Base-by-base conservation (phyloP, 2,329 filamentous ascomycete genomes). In the Epichloe sibirici region DNA sequence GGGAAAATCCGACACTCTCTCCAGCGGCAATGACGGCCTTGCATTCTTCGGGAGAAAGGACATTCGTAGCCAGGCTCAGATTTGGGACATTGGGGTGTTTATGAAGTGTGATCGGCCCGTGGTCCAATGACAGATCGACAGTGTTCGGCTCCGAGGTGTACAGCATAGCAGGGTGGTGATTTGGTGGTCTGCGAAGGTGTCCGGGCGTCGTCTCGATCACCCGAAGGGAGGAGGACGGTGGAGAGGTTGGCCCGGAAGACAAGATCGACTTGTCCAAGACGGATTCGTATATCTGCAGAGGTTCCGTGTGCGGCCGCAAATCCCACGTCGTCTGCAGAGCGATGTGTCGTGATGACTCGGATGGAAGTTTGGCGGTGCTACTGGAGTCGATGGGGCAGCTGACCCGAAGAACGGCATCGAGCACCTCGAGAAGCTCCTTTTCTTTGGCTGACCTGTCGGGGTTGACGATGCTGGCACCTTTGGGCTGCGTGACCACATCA, bases 11-110 rank as follows among this genome's bases (percentile, higher is more conserved):
- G 45, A 85, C 75, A 0, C 73, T 72, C 62, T 88, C 84, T 5
- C 78, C 83, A 0, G 83, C 80, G 0, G 81, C 78, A 21, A 88
- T 80, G 51, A 88, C 85, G 12, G 78, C 72, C 47, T 72, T 76
- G 66, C 84, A 88, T 62, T 87, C 84, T 1, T 71, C 69, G 0
- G 75, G 66, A 0, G 79, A 77, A 1, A 88, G 71, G 0, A 86
- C 77, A 40, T 83, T 74, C 45, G 73, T 76, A 12, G 82, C 73
- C 0, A 87, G 66, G 5, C 76, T 74, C 0, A 87, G 72, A 4
- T 79, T 76, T 0, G 82, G 82, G 0, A 87, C 82, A 0, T 73
- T 66, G 0, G 83, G 82, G 53, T 87, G 84, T 5, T 75, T 69
- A 52, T 81, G 74, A 50, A 76, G 75, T 34, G 72, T 72, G n/a